Evolutionary conservation across 352 stramenopile species (phyloP).

Genomic region (Globisporangium solare): DNA sequence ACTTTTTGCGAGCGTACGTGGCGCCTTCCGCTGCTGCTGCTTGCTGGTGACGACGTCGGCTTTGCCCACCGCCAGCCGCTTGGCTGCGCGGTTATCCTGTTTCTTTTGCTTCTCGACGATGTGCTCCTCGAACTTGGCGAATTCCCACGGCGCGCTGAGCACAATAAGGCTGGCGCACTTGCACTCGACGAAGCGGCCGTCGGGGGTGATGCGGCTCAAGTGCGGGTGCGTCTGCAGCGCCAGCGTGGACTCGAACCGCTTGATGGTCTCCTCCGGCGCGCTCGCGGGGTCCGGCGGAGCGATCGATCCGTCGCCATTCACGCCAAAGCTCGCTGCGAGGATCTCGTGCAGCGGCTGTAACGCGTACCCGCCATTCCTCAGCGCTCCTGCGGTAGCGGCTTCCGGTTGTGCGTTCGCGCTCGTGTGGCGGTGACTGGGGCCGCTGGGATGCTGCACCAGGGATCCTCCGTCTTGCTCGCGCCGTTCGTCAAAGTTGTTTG

Average conservation of each 20-base stretch:
- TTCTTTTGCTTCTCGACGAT: constrained; percentile 45
- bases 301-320: constrained; percentile 14
- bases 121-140: constrained; percentile 58
- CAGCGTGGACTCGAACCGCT: constrained; percentile 29
- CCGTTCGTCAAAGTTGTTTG: no score
- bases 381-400: no score
- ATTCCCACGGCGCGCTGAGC: constrained; percentile 42
- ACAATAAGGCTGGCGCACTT: constrained; percentile 59
- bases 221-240: constrained; percentile 33
- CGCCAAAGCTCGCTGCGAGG: constrained; percentile 25
- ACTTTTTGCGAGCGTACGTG: no score
- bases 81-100: not conserved
- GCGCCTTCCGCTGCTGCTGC: not conserved
- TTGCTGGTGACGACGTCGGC: not conserved
- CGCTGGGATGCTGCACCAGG: no score
- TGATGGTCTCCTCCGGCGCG: constrained; percentile 8
- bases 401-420: no score
- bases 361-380: constrained; percentile 25
- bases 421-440: no score
- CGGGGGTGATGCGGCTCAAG: constrained; percentile 56
- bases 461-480: no score
- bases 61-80: not conserved
- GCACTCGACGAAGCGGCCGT: constrained; percentile 66
- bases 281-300: constrained; percentile 10
- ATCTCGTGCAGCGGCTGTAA: constrained; percentile 28